Base-by-base conservation (phyloP, 495 filamentous ascomycete genomes). In the Penicillium samsonianum region DNA sequence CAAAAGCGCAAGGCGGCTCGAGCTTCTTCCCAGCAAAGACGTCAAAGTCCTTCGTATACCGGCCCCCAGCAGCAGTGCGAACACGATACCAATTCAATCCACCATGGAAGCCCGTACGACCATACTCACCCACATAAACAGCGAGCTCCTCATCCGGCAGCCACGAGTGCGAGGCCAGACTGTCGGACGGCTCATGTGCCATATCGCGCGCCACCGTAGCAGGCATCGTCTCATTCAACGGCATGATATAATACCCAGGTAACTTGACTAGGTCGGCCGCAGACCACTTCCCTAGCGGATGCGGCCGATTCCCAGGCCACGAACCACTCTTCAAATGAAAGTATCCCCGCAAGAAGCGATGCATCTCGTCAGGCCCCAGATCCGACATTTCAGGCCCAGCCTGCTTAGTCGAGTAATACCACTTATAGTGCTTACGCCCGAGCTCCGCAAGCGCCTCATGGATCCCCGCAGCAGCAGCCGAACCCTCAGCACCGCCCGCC, bases 181-280 rank as follows among this genome's bases (percentile, higher is more conserved):
- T 55, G 44, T 63, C 41, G 10, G 58, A 50, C 23, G 78, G 74
- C 63, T 87, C 84, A 33, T 61, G 65, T 0, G 55, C 55, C 85
- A 90, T 88, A 51, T 77, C 68, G 6, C 59, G 43, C 0, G 73
- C 75, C 16, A 90, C 78, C 0, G 75, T 73, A 37, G 81, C 70
- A 1, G 82, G 81, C 84, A 90, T 88, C 0, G 76, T 78, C 38
- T 70, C 66, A 22, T 82, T 62, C 3, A 79, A 62, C 2, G 76
- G 80, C 87, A 90, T 89, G 47, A 88, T 79, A 68, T 90, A 89
- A 67, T 89, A 89, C 37, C 81, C 75, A 16, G 87, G 87, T 74
- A 89, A 74, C 53, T 77, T 74, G 6, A 74, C 76, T 12, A 89
- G 60, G 40, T 84, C 79, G 16, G 63, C 63, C 2, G 84, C 85